Base-by-base conservation (phyloP, 352 stramenopile species). In the Pythium insidiosum region DNA sequence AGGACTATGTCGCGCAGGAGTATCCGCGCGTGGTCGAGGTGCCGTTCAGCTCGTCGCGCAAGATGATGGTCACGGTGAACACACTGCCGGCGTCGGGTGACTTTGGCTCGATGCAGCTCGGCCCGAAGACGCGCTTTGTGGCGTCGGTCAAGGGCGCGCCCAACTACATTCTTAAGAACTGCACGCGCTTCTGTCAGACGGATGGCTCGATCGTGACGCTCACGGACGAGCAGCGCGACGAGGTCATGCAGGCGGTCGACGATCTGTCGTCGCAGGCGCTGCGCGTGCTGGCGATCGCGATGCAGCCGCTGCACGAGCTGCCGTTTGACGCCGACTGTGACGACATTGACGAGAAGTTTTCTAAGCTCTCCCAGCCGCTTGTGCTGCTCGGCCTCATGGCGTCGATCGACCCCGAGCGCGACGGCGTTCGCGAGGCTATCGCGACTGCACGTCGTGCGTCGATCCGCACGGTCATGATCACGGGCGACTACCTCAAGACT, bases 401-500 rank as follows among this genome's bases (percentile, higher is more conserved):
- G 7, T 95, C 97, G 20, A 95, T 97, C 47, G 80, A 90, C 38
- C 75, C 73, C 0, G 69, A 77, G 24, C 75, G 79, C 9, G 58
- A 81, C 37, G 79, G 79, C 19, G 79, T 92, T 0, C 56, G 50
- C 0, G 60, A 71, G 6, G 73, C 79, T 0, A 82, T 92, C 38
- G 44, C 50, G 0, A 69, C 31, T 4, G 65, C 65, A n/a, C 68
- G 68, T 1, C 45, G 44, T 15, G 69, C 69, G 2, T 81, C 58
- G 3, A 82, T 92, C 29, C 75, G 73, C 12, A 89, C 79, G 0
- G 67, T 94, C 12, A 98, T 98, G 88, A 86, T 98, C 40, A 98
- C 94, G 2, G 91, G 94, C 20, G 95, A 99, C 63, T 94, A 95
- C 38, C 73, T 97, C 39, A 91, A 96, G 54, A 98, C 94, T 5